A percentile compares a stretch with the other conserved stretches of the same genome.
Evolutionary conservation across 192 early-diverging fungal genomes (phyloP).

Genomic region (Entomortierella beljakovae): DNA sequence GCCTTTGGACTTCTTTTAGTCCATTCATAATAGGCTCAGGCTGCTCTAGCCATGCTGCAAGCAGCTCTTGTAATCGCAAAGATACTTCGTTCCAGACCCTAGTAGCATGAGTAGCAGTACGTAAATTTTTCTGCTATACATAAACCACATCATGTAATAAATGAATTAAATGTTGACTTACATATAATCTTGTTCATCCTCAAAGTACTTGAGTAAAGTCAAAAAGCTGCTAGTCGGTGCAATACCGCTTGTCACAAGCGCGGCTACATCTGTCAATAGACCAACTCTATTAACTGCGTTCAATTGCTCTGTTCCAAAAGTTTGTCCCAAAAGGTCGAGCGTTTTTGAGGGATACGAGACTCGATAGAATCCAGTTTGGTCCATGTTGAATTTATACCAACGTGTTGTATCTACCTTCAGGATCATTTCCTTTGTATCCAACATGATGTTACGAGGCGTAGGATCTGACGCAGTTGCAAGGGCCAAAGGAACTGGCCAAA

Average conservation of each 20-base stretch:
- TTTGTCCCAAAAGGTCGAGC: slow-evolving; percentile 62
- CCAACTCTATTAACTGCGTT: slow-evolving; percentile 75
- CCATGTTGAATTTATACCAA: slow-evolving; percentile 90
- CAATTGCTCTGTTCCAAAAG: slow-evolving; percentile 66
- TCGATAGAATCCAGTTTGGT: slow-evolving; percentile 86
- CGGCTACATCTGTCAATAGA: slow-evolving; percentile 84
- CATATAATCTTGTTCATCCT: slow-evolving; percentile 85
- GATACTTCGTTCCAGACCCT: slow-evolving; percentile 73
- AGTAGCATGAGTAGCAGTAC: not conserved
- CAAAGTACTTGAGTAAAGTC: slow-evolving; percentile 78
- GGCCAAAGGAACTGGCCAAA: slow-evolving; percentile 79
- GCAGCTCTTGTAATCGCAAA: slow-evolving; percentile 62
- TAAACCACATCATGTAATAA: too few relatives aligned
- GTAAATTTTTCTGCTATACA: too few relatives aligned
- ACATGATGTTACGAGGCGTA: slow-evolving; percentile 64
- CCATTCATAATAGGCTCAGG: slow-evolving; percentile 68
- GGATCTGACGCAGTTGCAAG: slow-evolving; percentile 59
- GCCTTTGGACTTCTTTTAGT: slow-evolving; percentile 66
- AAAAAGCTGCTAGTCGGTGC: slow-evolving; percentile 79
- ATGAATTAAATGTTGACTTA: slow-evolving; percentile 60
- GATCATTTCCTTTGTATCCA: slow-evolving; percentile 59
- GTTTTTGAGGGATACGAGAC: slow-evolving; percentile 79
- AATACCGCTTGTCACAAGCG: slow-evolving; percentile 82
- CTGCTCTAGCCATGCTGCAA: slow-evolving; percentile 70
- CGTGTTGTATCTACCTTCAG: slow-evolving; percentile 62